phyloP scores from a whole-genome alignment of 305 asterid genomes.

The Withania somnifera region DNA sequence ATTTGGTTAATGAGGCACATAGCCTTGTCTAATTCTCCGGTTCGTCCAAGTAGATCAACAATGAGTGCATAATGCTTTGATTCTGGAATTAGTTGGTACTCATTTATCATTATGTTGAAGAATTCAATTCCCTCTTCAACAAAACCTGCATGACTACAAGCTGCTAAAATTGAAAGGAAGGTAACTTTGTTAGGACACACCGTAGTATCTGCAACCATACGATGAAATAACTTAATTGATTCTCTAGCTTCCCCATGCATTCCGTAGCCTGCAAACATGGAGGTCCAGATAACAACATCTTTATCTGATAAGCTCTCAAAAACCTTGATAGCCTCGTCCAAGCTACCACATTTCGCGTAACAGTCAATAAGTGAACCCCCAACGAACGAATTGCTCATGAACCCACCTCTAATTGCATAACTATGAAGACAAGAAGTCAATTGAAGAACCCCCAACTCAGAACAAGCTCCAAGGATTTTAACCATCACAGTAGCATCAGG shows the following conservation, averaged over 20 bases:
- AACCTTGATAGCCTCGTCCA: constrained; percentile 35
- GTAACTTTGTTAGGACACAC: constrained; percentile 45
- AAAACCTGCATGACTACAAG: constrained; percentile 73
- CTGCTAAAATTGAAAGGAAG: constrained; percentile 54
- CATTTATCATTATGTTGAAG: constrained; percentile 44
- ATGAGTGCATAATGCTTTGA: constrained; percentile 50
- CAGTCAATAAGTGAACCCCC: constrained; percentile 59
- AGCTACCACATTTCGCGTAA: constrained; percentile 67
- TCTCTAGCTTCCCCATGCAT: constrained; percentile 55
- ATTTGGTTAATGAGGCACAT: constrained; percentile 34
- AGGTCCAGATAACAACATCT: constrained; percentile 68
- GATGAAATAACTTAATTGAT: constrained; percentile 37
- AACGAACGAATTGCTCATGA: constrained; percentile 24
- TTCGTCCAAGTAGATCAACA: constrained; percentile 61
- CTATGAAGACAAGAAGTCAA: constrained; percentile 54
- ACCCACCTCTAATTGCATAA: constrained; percentile 28
- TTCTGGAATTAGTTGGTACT: constrained; percentile 35
- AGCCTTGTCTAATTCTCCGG: constrained; percentile 53
- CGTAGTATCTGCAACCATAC: constrained; percentile 25
- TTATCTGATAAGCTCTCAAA: constrained; percentile 20
- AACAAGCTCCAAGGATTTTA: constrained; percentile 44
- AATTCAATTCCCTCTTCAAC: constrained; percentile 46
- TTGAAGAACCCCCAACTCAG: constrained; percentile 56
- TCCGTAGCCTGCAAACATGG: constrained; percentile 66
- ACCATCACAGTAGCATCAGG: constrained; percentile 43